Base-by-base conservation (phyloP, 352 stramenopile species). In the Lagenidium giganteum region DNA sequence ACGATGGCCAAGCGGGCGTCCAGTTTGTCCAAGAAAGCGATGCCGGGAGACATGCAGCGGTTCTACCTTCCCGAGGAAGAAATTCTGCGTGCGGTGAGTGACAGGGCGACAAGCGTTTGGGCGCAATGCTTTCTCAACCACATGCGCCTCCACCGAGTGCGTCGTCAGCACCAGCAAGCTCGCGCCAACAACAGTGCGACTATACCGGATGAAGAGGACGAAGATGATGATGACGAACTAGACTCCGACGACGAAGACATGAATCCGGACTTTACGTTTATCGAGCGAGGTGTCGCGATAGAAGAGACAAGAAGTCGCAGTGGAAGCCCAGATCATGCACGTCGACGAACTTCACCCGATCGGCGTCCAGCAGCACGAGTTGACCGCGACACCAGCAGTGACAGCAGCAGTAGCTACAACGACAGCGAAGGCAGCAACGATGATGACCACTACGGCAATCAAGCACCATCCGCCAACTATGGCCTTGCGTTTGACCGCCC, bases 51-150 rank as follows among this genome's bases (percentile, higher is more conserved):
- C 22, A 36, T 50, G 4, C 68, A 79, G 41, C 67, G 57, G 5
- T 77, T 77, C 28, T 82, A 68, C 18, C 41, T 47, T 5, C 52
- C 58, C 0, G 49, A 74, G 44, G 48, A 74, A 8, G 70, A 86
- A 46, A 42, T 32, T 5, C 51, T 86, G 17, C 64, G 67, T 9
- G 54, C 70, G 1, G 69, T 86, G 24, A 73, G 64, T 30, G 32
- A 40, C 5, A 83, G 83, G 31, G 36, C 61, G 3, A 54, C 61
- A 9, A 63, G 45, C 7, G 63, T 86, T 12, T 86, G 67, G 73
- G 50, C 64, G 13, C 73, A 86, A 47, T 86, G 73, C 51, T 78
- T 86, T 18, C 73, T 69, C 42, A 64, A 75, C 35, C 67, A 83
- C 34, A 73, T 81, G 70, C 70, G 70, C 41, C 76, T 70, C 42